Base-by-base conservation (phyloP, 495 filamentous ascomycete species). In the Parathielavia hyrcaniae region DNA sequence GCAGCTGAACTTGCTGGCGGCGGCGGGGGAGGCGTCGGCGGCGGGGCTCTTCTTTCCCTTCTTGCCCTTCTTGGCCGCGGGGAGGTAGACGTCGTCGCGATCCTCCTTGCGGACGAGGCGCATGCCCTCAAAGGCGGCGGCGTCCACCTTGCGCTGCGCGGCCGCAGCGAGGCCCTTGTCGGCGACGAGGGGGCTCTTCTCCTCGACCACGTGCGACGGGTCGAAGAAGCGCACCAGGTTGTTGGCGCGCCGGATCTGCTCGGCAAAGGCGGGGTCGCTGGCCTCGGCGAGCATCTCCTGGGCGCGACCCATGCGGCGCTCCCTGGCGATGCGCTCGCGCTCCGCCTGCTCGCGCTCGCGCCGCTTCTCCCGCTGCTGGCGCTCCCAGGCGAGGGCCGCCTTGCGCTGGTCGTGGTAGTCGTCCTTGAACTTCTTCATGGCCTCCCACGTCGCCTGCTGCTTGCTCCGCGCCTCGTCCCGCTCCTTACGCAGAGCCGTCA, bases 151-250 rank as follows among this genome's bases (percentile, higher is more conserved):
- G 62, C 92, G 87, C 63, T 83, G 83, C 50, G 91, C 82, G 62
- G 86, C 76, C 35, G 93, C 91, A 34, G 71, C 79, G 43, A 79
- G 69, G 36, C 80, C 78, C 60, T 79, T 79, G 64, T 86, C 76
- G 51, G 83, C 81, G 65, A 88, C 81, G 64, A 89, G 86, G 17
- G 78, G 74, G 20, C 80, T 73, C 63, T 83, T 79, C 66, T 87
- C 84, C 62, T 79, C 75, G 48, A 83, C 83, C 35, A 50, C 50
- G 51, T 68, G 66, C 4, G 87, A 79, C 2, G 93, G 91, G 69
- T 97, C 90, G 65, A 97, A 91, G 81, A 90, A 91, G 50, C 85
- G 84, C 57, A 97, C 86, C 11, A 99, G 78, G 66, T 83, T 85
- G 72, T 91, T 86, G 38, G 89, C 89, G 50, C 86, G 86, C 46